phyloP scores from a whole-genome alignment of 768 basidiomycete genomes.

The Boletus barrowsii region DNA sequence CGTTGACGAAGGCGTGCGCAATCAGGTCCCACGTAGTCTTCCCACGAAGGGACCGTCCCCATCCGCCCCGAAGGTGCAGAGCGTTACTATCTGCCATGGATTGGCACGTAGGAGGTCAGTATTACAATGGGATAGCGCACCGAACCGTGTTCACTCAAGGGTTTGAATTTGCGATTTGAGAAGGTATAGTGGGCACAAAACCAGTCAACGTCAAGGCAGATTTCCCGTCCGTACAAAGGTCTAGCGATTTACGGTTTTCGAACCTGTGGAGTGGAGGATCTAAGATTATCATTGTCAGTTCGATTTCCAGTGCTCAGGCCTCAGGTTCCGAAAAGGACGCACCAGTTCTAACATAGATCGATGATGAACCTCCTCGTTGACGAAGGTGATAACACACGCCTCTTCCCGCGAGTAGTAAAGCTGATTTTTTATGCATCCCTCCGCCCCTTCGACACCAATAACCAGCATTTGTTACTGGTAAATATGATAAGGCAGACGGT shows the following conservation, averaged over 20 bases:
- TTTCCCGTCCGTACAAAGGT: not conserved
- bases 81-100: not conserved
- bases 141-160: constrained; percentile 23
- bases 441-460: constrained; percentile 13
- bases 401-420: constrained; percentile 4
- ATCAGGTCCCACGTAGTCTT: not conserved
- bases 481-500: not conserved
- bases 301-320: not conserved
- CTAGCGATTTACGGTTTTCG: not conserved
- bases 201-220: not conserved
- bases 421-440: not conserved
- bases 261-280: not conserved
- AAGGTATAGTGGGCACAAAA: constrained; percentile 5
- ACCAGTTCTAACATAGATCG: not conserved
- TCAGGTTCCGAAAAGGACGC: not conserved
- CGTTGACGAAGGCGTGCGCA: not conserved
- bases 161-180: constrained; percentile 13
- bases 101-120: constrained; percentile 4
- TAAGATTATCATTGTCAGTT: not conserved
- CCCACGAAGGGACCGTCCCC: too few species aligned
- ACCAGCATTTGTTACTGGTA: constrained; percentile 3
- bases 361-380: not conserved
- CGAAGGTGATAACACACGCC: not conserved
- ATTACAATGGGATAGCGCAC: constrained; percentile 10
- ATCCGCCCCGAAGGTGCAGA: too few species aligned